Evolutionary conservation across 2,329 filamentous ascomycete genomes (phyloP).

Genomic region (Sporothrix humicola): DNA sequence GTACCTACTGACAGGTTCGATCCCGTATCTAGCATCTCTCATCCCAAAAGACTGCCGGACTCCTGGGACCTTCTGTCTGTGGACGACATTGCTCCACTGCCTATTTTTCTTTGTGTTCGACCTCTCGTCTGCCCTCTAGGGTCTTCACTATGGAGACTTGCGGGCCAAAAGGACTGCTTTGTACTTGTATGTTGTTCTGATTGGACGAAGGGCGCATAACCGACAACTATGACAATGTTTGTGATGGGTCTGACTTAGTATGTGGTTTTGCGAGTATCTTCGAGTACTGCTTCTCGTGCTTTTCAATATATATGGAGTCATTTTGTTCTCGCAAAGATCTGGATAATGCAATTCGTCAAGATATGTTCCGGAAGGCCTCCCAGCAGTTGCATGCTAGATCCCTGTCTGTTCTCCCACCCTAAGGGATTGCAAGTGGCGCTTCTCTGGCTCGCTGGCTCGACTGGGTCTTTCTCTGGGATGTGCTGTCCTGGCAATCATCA

Average conservation of each 20-base stretch:
- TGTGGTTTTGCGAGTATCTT: not conserved
- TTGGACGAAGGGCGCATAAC: not conserved
- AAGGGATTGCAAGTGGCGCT: constrained; percentile 3
- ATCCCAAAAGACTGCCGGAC: not conserved
- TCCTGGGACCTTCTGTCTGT: not conserved
- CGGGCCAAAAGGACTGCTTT: not conserved
- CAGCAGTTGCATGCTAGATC: not conserved
- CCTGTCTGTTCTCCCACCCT: not conserved
- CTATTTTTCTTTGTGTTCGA: not conserved
- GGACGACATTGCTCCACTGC: not conserved
- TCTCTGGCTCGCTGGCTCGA: not conserved
- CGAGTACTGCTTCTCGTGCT: no score
- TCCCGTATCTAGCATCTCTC: not conserved
- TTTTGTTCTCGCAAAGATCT: not conserved
- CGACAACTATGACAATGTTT: constrained; percentile 12
- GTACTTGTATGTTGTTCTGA: not conserved
- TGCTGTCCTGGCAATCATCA: constrained; percentile 20
- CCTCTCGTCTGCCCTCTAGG: no score
- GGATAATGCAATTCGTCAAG: constrained; percentile 2
- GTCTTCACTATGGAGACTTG: not conserved
- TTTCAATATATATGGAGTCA: no score
- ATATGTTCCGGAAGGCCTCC: constrained; percentile 17
- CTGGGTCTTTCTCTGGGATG: not conserved
- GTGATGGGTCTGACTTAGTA: not conserved
- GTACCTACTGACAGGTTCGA: not conserved